Evolutionary conservation across 2,329 filamentous ascomycete species (phyloP).

Genomic region (Leptosphaerulina australis): DNA sequence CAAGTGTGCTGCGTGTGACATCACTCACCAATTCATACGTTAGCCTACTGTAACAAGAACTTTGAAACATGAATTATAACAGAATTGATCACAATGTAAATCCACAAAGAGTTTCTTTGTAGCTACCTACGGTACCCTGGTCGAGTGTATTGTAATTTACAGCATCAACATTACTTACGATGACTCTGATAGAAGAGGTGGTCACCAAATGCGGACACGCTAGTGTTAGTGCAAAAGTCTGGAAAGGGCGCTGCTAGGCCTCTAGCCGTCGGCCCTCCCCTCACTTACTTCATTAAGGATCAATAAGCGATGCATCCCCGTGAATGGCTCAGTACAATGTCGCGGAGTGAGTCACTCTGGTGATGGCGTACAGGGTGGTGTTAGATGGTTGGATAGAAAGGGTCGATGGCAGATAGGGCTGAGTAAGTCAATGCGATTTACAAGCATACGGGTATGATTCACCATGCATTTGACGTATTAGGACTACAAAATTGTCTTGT

Average conservation of each 20-base stretch:
- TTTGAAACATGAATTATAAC: too few relatives aligned
- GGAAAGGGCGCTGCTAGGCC: not conserved
- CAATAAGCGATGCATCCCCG: slow-evolving; percentile 2
- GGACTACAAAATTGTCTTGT: not conserved
- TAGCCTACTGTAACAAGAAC: too few relatives aligned
- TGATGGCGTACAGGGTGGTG: not conserved
- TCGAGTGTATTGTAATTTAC: too few relatives aligned
- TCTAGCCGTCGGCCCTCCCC: not conserved
- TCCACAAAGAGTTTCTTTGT: too few relatives aligned
- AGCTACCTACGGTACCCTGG: too few relatives aligned
- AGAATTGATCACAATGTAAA: too few relatives aligned
- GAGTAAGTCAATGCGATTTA: not conserved
- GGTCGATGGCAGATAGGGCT: not conserved
- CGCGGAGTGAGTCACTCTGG: not conserved
- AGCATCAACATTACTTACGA: not conserved
- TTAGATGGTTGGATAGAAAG: not conserved
- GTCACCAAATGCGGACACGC: not conserved
- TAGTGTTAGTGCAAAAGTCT: not conserved
- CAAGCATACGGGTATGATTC: too few relatives aligned
- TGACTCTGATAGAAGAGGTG: not conserved
- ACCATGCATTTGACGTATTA: too few relatives aligned
- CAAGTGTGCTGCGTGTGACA: too few relatives aligned
- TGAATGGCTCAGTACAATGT: too few relatives aligned
- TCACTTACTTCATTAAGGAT: slow-evolving; percentile 5
- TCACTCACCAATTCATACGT: too few relatives aligned